Evolutionary conservation across 2,329 filamentous ascomycete species (phyloP).

Genomic region (Diplodia scrobiculata): DNA sequence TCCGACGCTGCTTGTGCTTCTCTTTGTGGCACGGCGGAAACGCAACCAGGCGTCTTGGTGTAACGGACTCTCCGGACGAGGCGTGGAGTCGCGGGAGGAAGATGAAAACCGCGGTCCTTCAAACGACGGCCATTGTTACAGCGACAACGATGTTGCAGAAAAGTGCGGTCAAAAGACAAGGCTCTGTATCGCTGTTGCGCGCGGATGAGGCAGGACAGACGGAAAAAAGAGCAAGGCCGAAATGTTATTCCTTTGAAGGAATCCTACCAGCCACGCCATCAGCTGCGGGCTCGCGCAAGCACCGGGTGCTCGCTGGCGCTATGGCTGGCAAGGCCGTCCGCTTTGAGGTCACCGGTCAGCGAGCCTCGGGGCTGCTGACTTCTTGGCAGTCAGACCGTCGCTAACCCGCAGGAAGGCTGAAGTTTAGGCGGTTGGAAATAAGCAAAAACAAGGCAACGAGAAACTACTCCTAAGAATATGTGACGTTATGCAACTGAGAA

Average conservation of each 20-base stretch:
- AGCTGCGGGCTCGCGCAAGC: constrained; percentile 8
- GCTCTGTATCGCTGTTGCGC: neutral
- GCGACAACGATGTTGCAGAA: too few relatives aligned
- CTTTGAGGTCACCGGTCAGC: constrained; percentile 9
- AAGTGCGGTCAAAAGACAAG: neutral
- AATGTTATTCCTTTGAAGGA: neutral
- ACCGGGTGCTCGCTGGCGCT: neutral
- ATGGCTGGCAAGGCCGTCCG: neutral
- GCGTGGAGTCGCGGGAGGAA: too few relatives aligned
- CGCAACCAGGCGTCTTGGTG: neutral
- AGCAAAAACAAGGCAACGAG: neutral
- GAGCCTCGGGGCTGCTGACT: neutral
- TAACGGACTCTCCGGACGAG: neutral
- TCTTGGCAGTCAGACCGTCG: constrained; percentile 13
- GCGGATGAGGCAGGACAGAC: neutral
- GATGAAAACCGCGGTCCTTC: neutral
- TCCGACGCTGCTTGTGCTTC: neutral
- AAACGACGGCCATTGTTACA: neutral
- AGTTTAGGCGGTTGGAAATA: neutral
- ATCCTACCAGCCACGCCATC: neutral
- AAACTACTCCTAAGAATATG: neutral
- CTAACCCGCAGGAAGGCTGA: neutral
- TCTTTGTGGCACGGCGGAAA: neutral
- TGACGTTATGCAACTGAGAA: neutral
- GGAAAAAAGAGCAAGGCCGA: neutral